phyloP scores from a whole-genome alignment of 495 filamentous ascomycete species.

The Penicillium subrubescens region DNA sequence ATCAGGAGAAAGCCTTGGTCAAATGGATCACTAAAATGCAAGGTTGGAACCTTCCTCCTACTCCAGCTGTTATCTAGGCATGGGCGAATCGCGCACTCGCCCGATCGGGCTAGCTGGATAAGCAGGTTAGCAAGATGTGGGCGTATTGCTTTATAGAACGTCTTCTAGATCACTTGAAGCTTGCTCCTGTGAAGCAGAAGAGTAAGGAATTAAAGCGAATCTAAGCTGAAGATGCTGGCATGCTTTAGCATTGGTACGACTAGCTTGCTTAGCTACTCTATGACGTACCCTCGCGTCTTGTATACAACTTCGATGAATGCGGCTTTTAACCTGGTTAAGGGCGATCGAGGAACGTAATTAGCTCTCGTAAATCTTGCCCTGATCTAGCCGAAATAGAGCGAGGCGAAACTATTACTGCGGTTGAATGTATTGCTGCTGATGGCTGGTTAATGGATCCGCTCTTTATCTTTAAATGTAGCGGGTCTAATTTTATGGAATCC shows the following conservation, averaged over 20 bases:
- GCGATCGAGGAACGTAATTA: not conserved
- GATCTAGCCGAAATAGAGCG: not conserved
- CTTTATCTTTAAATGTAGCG: not conserved
- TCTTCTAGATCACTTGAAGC: too few species aligned
- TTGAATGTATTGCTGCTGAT: constrained; percentile 6
- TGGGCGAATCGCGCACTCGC: too few species aligned
- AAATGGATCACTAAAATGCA: not conserved
- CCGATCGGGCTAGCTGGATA: not conserved
- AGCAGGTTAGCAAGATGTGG: constrained; percentile 1
- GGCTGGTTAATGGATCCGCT: not conserved
- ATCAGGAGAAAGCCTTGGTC: constrained; percentile 1
- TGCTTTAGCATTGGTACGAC: constrained; percentile 1
- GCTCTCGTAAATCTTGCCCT: not conserved
- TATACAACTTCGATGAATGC: too few species aligned
- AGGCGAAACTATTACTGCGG: constrained; percentile 4
- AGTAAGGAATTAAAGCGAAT: too few species aligned
- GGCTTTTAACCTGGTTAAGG: constrained; percentile 6
- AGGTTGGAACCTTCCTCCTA: constrained; percentile 1
- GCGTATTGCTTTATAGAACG: too few species aligned
- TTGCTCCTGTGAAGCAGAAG: too few species aligned
- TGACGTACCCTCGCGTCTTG: not conserved
- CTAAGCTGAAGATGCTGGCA: not conserved
- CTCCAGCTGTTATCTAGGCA: not conserved
- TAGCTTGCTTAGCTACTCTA: not conserved
- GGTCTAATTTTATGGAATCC: not conserved